phyloP scores from a whole-genome alignment of 2,329 filamentous ascomycete species.

The Diplodia mutila region DNA sequence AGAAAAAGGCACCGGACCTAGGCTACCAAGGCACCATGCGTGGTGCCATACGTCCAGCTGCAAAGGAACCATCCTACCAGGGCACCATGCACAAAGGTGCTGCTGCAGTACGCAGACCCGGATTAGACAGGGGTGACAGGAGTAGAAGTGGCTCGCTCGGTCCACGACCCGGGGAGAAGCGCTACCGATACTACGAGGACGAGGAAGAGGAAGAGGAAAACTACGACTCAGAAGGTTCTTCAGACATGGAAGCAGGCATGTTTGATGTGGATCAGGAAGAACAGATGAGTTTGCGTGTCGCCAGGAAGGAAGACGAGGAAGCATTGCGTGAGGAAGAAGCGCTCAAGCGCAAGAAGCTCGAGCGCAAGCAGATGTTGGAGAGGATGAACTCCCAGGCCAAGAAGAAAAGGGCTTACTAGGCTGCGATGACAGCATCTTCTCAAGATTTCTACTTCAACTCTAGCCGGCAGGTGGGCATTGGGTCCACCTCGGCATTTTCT shows the following conservation, averaged over 20 bases:
- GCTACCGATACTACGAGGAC: conserved; percentile 38
- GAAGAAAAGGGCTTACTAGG: conserved; percentile 22
- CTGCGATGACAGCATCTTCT: too few relatives aligned
- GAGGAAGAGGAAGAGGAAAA: conserved; percentile 63
- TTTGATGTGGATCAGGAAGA: conserved; percentile 77
- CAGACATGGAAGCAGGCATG: conserved; percentile 77
- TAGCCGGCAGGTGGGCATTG: neutral
- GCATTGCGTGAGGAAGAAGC: conserved; percentile 65
- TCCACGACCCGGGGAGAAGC: conserved; percentile 36
- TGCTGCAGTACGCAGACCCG: conserved; percentile 34
- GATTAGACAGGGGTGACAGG: conserved; percentile 29
- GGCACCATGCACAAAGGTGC: conserved; percentile 36
- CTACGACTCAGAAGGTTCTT: conserved; percentile 64
- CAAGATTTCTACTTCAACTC: conserved; percentile 4
- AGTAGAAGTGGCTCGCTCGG: conserved; percentile 32
- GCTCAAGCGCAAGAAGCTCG: conserved; percentile 66
- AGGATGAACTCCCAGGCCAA: conserved; percentile 19
- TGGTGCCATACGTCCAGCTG: conserved; percentile 52
- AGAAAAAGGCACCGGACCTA: conserved; percentile 44
- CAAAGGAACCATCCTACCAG: conserved; percentile 42
- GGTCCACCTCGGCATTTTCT: conserved; percentile 1
- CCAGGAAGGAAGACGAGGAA: conserved; percentile 68
- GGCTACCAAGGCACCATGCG: conserved; percentile 56
- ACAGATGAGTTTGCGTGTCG: conserved; percentile 61
- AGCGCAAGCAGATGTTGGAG: conserved; percentile 47